Base-by-base conservation (phyloP, 2,329 filamentous ascomycete species). In the Neopestalotiopsis clavispora region DNA sequence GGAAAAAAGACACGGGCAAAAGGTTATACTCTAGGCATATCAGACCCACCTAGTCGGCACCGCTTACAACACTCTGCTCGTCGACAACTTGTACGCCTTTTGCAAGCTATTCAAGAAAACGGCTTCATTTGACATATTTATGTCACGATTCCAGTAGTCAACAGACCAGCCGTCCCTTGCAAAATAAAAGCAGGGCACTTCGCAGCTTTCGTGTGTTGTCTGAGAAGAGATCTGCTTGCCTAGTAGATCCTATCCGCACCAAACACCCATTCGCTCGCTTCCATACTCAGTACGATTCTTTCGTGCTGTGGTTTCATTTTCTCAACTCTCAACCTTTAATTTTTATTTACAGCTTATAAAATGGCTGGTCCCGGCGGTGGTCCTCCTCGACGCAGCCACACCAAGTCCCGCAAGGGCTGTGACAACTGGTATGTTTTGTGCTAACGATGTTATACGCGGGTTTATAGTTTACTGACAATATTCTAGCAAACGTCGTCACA, bases 371-470 rank as follows among this genome's bases (percentile, higher is more conserved):
- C 94, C 79, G 95, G 95, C 83, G 94, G 94, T 87, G 95, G 95
- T 86, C 95, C 95, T 80, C 95, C 95, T 80, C 88, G 89, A 80
- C 86, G 89, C 82, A 90, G 95, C 85, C 96, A 99, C 85, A 99
- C 96, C 80, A 99, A 99, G 86, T 98, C 95, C 77, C 92, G 96
- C 79, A 98, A 98, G 84, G 96, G 96, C 72, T 99, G 96, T 87
- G 95, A 97, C 78, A 97, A 94, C 71, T 99, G 96, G 85, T 87
- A 84, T 71, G 83, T 77, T 52, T 20, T n/a, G 17, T n/a, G n/a
- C 14, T 7, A 13, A 59, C 17, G 30, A 30, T 38, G 34, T 38
- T 38, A 10, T 38, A 20, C 40, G 30, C 12, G n/a, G 32, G 20
- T 20, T 13, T 52, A 42, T 42, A 49, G 9, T 59, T 20, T 34